Base-by-base conservation (phyloP, 2,329 filamentous ascomycete species). In the Fusarium liriodendri region DNA sequence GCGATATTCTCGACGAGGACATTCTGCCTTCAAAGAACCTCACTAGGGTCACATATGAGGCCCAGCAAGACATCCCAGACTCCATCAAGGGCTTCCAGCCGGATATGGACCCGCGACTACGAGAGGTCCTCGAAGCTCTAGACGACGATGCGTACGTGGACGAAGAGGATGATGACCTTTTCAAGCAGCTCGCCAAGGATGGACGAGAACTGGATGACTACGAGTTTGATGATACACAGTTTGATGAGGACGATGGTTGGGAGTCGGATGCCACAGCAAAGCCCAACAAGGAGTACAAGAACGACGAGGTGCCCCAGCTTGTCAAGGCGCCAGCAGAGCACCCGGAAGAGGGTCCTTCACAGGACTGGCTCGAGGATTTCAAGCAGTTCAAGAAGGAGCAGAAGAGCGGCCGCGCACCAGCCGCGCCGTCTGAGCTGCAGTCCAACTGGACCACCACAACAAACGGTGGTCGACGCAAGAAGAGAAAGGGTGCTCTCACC, bases 111-210 rank as follows among this genome's bases (percentile, higher is more conserved):
- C 95, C 95, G 3, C 89, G 96, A 42, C 82, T 99, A 76, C 90
- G 97, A 54, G 97, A 99, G 82, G 95, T 95, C 6, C 85, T 99
- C 27, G 95, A 98, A 83, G 97, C 97, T 13, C 85, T 99, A 33
- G 97, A 99, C 58, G 97, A 99, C 79, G 97, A 99, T 27, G 96
- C 93, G 3, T 99, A 95, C 80, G 95, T 99, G 2, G 96, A 94
- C 8, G 90, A 96, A 37, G 94, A 95, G 25, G 90, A 96, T 38
- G 94, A 97, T n/a, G 94, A 97, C 64, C 84, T 98, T 61, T 98
- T 99, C 82, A 90, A 89, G 52, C 84, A 92, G 74, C 84, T 97
- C 52, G 90, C 94, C 22, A 86, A 89, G 78, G 91, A 93, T 65
- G 91, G 90, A 0, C 86, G 89, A 35, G 95, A 97, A 82, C 84